Percentiles rank a stretch among this genome's conserved stretches.
Conservation (phyloP, 2,329 filamentous ascomycete species). For the Talaromyces sp. region DNA sequence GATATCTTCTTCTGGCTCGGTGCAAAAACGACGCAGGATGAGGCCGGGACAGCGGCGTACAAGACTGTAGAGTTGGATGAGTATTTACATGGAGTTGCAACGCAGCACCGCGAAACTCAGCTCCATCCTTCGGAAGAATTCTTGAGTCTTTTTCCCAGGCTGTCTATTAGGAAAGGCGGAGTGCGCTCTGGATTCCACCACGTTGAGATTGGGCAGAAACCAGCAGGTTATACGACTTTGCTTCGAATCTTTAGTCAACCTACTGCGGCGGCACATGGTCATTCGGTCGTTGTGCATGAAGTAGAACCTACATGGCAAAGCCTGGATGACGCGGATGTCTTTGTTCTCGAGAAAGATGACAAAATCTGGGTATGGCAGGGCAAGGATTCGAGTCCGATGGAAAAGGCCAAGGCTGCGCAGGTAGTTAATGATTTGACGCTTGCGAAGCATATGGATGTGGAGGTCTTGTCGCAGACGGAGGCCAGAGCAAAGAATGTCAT, state of each 20-base stretch:
- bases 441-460: conserved; percentile 61
- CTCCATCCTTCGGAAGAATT: conserved; percentile 59
- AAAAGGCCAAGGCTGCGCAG: conserved; percentile 65
- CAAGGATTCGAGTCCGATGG: conserved; percentile 62
- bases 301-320: conserved; percentile 61
- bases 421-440: conserved; percentile 57
- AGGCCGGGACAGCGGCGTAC: conserved; percentile 65
- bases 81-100: conserved; percentile 60
- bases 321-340: conserved; percentile 64
- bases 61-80: conserved; percentile 70
- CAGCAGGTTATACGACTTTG: conserved; percentile 50
- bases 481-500: conserved; percentile 48
- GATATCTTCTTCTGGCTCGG: conserved; percentile 71
- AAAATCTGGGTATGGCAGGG: conserved; percentile 72
- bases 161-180: conserved; percentile 61
- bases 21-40: conserved; percentile 62
- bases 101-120: conserved; percentile 65
- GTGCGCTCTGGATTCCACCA: conserved; percentile 62
- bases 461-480: conserved; percentile 62
- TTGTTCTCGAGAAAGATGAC: conserved; percentile 59
- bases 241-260: conserved; percentile 63
- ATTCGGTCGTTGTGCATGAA: conserved; percentile 59
- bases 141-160: conserved; percentile 56
- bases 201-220: conserved; percentile 49
- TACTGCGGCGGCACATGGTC: conserved; percentile 35